A percentile compares a stretch with the other conserved stretches of the same genome.
These are phyloP conservation scores for Nothomitra cinnamomea DNA, from an alignment of 2,329 filamentous ascomycete genomes.

Conservation along the genomic window DNA sequence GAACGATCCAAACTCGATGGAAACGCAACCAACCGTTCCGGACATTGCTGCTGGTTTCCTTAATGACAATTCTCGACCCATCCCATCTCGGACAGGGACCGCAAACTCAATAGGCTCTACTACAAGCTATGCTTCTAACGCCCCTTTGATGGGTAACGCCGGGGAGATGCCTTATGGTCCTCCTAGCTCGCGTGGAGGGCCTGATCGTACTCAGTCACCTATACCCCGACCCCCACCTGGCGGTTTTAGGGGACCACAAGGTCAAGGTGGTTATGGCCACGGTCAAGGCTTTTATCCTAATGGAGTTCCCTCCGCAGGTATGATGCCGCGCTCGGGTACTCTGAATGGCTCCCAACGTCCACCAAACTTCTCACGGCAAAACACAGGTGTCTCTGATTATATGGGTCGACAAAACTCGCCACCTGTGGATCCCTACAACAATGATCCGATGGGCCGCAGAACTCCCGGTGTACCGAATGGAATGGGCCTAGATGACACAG, in stretches of 20 bases:
- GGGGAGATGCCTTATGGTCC: conserved; percentile 39
- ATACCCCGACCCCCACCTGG: neutral
- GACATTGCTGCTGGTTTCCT: conserved; percentile 18
- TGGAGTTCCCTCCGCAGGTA: neutral
- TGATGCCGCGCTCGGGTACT: neutral
- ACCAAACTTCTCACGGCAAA: neutral
- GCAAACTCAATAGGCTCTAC: conserved; percentile 34
- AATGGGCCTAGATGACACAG: no score
- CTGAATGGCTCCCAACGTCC: neutral
- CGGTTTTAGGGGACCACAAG: neutral
- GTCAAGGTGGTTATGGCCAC: neutral
- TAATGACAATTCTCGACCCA: conserved; percentile 4
- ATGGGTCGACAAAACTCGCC: neutral
- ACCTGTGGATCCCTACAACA: neutral
- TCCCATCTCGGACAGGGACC: conserved; percentile 27
- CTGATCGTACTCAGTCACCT: neutral
- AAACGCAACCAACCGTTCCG: conserved; percentile 12
- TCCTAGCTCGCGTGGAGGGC: conserved; percentile 9
- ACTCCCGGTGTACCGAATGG: neutral
- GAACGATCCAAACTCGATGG: conserved; percentile 25
- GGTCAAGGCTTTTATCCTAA: neutral
- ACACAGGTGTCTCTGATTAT: neutral
- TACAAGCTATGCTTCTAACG: conserved; percentile 45
- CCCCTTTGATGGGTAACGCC: conserved; percentile 42
- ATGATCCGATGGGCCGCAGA: neutral